These are phyloP conservation scores for Dryas drummondii DNA, from an alignment of 306 rosid species.

Conservation along the genomic window DNA sequence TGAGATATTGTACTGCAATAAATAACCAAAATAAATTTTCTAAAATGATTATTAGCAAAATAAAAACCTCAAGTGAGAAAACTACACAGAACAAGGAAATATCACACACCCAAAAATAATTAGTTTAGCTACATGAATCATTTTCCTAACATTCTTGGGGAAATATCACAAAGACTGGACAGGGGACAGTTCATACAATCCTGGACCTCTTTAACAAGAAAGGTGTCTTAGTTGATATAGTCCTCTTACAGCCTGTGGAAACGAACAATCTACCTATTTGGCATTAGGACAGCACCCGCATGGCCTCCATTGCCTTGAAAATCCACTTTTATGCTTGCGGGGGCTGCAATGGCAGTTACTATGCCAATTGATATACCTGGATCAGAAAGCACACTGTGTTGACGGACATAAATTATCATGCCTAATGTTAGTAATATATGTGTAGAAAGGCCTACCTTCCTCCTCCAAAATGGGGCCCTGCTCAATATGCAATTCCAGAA, in stretches of 20 bases:
- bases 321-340: constrained; percentile 85
- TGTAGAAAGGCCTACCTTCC: constrained; percentile 53
- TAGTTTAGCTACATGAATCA: neutral
- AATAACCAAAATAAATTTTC: too few species aligned
- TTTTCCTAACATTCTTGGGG: neutral
- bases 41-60: neutral
- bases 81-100: neutral
- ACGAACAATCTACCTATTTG: constrained; percentile 56
- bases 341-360: constrained; percentile 94
- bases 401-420: constrained; percentile 6
- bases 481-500: constrained; percentile 89
- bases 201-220: constrained; percentile 2
- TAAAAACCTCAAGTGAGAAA: neutral
- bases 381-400: constrained; percentile 14
- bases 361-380: constrained; percentile 79
- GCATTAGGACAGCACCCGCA: constrained; percentile 95
- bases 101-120: neutral
- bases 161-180: neutral
- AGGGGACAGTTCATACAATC: neutral
- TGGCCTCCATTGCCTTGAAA: constrained; percentile 97
- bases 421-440: constrained; percentile 11
- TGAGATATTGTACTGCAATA: neutral
- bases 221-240: neutral
- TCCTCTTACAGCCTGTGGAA: constrained; percentile 1
- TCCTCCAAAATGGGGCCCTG: constrained; percentile 94